Conservation (phyloP, 2,329 filamentous ascomycete species). For the Orbilia javanica region DNA sequence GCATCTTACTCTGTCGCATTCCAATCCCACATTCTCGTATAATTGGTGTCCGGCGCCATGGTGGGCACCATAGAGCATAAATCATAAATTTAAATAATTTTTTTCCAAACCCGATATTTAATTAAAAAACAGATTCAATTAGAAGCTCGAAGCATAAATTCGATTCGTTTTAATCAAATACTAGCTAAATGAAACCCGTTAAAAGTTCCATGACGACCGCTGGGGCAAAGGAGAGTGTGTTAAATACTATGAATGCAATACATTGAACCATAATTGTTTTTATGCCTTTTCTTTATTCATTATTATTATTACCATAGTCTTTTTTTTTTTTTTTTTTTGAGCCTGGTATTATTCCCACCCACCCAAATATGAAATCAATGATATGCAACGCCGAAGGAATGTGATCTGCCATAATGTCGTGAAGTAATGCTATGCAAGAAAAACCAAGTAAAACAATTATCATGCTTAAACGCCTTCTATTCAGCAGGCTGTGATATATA, state of each 20-base stretch:
- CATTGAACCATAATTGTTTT: too few species aligned
- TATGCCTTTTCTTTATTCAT: too few species aligned
- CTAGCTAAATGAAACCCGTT: not conserved
- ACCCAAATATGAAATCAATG: too few species aligned
- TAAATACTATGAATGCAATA: not conserved
- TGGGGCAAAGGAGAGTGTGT: conserved; percentile 12
- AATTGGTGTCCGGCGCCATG: too few species aligned
- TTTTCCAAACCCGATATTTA: too few species aligned
- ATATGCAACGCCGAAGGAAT: conserved; percentile 50
- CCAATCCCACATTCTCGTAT: too few species aligned
- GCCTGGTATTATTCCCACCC: not conserved
- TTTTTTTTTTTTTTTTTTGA: conserved; percentile 1
- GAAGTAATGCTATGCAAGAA: conserved; percentile 35
- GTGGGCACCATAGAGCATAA: too few species aligned
- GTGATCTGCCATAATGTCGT: conserved; percentile 28
- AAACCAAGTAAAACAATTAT: not conserved
- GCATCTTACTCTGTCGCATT: too few species aligned
- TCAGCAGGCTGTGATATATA: conserved; percentile 51
- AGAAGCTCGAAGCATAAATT: too few species aligned
- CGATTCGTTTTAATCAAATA: not conserved
- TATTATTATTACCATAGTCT: too few species aligned
- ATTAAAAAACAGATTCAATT: too few species aligned
- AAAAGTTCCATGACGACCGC: not conserved
- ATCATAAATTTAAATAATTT: too few species aligned
- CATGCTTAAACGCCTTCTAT: not conserved